phyloP scores from a whole-genome alignment of 805 yeast species.

The Jamesozyma rosinii region DNA sequence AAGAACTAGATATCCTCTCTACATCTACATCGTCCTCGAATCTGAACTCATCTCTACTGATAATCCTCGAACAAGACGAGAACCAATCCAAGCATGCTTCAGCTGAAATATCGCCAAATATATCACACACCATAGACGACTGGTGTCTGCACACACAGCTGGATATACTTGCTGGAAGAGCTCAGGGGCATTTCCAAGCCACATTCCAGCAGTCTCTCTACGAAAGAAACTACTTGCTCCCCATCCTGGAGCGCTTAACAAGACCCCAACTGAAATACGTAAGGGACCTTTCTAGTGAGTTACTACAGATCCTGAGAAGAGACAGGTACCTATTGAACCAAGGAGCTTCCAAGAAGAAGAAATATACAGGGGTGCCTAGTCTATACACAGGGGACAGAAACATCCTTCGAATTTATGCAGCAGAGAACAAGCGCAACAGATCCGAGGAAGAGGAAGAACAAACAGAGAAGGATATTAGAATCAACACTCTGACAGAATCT shows the following conservation, averaged over 20 bases:
- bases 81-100: background rate
- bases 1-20: background rate
- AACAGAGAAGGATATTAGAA: background rate
- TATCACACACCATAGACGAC: background rate
- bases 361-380: constrained; percentile 9
- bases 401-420: background rate
- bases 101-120: background rate
- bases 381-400: constrained; percentile 6
- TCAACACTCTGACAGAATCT: background rate
- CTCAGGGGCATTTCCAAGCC: background rate
- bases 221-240: background rate
- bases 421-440: background rate
- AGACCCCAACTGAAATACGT: background rate
- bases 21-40: background rate
- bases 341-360: background rate
- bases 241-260: background rate
- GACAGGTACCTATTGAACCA: background rate
- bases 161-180: background rate
- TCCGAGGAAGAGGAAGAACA: background rate
- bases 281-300: background rate
- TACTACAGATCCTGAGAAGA: background rate
- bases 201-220: background rate
- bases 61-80: background rate
- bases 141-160: background rate
- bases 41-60: background rate